Conservation (phyloP, 1,139 yeast genomes). For the Debaryomycetaceae sp. region DNA sequence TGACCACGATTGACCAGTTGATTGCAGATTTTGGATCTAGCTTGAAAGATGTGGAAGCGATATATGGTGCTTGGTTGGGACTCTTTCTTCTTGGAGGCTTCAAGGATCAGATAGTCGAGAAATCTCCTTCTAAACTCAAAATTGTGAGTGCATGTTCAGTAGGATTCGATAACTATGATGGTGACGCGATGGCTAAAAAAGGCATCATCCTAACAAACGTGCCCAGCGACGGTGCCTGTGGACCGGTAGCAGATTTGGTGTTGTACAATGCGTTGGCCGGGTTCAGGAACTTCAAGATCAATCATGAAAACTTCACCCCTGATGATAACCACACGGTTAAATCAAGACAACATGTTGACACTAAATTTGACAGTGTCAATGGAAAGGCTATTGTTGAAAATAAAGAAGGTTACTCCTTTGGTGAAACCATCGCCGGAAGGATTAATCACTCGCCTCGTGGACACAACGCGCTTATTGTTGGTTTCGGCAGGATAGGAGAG, state of each 20-base stretch:
- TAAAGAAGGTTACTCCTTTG: slow-evolving; percentile 40
- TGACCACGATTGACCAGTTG: slow-evolving; percentile 41
- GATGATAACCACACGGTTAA: slow-evolving; percentile 35
- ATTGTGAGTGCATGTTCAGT: slow-evolving; percentile 66
- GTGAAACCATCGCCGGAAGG: slow-evolving; percentile 39
- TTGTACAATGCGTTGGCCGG: slow-evolving; percentile 56
- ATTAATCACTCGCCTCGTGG: slow-evolving; percentile 49
- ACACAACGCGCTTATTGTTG: slow-evolving; percentile 64
- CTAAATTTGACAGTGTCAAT: slow-evolving; percentile 30
- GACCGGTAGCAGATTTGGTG: slow-evolving; percentile 78
- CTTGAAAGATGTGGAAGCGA: slow-evolving; percentile 46
- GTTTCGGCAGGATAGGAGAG: slow-evolving; percentile 77
- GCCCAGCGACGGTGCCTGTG: slow-evolving; percentile 58
- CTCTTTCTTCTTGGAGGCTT: slow-evolving; percentile 51
- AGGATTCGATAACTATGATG: slow-evolving; percentile 64
- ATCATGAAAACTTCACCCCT: slow-evolving; percentile 36
- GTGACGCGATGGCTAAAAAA: slow-evolving; percentile 29
- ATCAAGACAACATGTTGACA: slow-evolving; percentile 36
- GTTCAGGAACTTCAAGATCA: slow-evolving; percentile 57
- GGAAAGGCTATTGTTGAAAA: slow-evolving; percentile 30
- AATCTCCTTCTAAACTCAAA: slow-evolving; percentile 50
- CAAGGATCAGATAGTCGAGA: slow-evolving; percentile 40
- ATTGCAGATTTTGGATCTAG: slow-evolving; percentile 31
- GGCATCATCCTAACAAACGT: slow-evolving; percentile 62
- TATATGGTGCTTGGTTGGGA: slow-evolving; percentile 66